Percentiles rank a stretch among this genome's conserved stretches.
These are phyloP conservation scores for Talaromyces sp. DNA, from an alignment of 2,329 filamentous ascomycete species.

Conservation along the genomic window DNA sequence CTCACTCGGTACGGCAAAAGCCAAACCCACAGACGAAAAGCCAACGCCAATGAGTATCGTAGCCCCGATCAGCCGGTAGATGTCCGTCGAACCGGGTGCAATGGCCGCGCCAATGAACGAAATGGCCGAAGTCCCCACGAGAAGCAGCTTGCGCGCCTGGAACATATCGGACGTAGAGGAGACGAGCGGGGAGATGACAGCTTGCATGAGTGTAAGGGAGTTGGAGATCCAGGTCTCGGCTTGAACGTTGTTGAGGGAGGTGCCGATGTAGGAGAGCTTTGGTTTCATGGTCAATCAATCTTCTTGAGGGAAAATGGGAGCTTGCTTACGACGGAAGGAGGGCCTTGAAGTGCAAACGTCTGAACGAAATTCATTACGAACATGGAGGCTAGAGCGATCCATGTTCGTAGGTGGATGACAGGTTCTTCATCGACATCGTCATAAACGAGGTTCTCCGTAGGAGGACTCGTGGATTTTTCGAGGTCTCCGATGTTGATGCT, in stretches of 20 bases:
- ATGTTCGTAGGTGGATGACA: slow-evolving; percentile 1
- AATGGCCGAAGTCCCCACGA: neutral
- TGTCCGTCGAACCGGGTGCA: neutral
- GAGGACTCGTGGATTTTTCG: slow-evolving; percentile 2
- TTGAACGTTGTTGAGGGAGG: neutral
- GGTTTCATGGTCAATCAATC: neutral
- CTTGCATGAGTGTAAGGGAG: slow-evolving; percentile 2
- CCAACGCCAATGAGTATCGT: slow-evolving; percentile 3
- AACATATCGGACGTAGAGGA: slow-evolving; percentile 6
- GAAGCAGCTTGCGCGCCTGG: slow-evolving; percentile 1
- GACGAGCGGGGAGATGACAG: neutral
- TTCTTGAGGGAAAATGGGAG: neutral
- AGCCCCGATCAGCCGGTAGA: slow-evolving; percentile 1
- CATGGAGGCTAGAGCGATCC: slow-evolving; percentile 1
- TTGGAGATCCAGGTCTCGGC: neutral
- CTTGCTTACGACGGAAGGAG: neutral
- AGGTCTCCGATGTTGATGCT: slow-evolving; percentile 1
- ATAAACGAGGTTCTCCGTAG: slow-evolving; percentile 2
- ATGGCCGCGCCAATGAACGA: slow-evolving; percentile 5
- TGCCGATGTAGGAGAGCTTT: slow-evolving; percentile 1
- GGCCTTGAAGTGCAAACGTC: slow-evolving; percentile 4
- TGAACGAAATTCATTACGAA: slow-evolving; percentile 5
- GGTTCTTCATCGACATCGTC: slow-evolving; percentile 3
- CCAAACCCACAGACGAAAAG: neutral
- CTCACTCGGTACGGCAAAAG: slow-evolving; percentile 5